Percentiles rank a stretch among this genome's conserved stretches.
Conservation (phyloP, 139 green algal species). For the Volvox reticuliferus region DNA sequence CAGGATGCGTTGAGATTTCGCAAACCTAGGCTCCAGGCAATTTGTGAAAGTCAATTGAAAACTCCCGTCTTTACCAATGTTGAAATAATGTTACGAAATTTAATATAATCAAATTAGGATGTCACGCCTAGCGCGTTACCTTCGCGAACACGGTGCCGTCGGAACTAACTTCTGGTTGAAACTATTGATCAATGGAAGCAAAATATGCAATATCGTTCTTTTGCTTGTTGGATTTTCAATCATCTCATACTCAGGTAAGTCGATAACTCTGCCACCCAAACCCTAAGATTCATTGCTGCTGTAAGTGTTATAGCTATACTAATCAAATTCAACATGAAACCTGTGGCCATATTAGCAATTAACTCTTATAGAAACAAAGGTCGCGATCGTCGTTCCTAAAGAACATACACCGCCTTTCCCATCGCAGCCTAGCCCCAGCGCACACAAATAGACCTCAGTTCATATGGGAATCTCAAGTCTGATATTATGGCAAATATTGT, state of each 20-base stretch:
- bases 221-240: neutral
- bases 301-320: too few relatives aligned
- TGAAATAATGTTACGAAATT: too few relatives aligned
- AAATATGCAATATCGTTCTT: neutral
- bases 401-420: neutral
- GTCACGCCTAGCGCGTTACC: conserved; percentile 8
- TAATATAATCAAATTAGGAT: neutral
- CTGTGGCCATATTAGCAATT: neutral
- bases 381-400: neutral
- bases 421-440: neutral
- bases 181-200: neutral
- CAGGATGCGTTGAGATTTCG: too few relatives aligned
- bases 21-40: too few relatives aligned
- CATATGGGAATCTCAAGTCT: too few relatives aligned
- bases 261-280: neutral
- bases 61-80: too few relatives aligned
- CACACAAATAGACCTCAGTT: neutral
- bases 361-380: neutral
- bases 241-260: conserved; percentile 1
- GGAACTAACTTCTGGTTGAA: neutral
- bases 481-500: neutral
- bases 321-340: neutral
- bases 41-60: too few relatives aligned
- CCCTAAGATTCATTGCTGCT: neutral
- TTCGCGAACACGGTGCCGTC: neutral